Evolutionary conservation across 1,139 yeast genomes (phyloP).

Genomic region (Lodderomyces elongisporus): DNA sequence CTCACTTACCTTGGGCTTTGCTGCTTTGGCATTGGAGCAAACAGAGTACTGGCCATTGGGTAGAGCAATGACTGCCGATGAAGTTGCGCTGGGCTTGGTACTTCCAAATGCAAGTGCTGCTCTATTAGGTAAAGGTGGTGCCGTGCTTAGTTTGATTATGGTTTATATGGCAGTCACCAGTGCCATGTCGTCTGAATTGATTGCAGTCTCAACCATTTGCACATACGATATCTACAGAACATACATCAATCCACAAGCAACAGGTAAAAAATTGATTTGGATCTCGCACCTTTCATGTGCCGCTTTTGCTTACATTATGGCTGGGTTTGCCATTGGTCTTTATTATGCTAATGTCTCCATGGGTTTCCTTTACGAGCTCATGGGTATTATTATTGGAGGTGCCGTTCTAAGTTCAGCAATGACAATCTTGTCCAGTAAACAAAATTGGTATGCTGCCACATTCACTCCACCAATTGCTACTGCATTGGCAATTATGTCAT

Average conservation of each 20-base stretch:
- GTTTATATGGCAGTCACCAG: constrained; percentile 81
- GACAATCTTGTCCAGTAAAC: constrained; percentile 64
- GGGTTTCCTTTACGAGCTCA: constrained; percentile 81
- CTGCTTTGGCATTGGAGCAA: constrained; percentile 66
- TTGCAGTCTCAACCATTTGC: constrained; percentile 79
- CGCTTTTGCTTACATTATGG: constrained; percentile 64
- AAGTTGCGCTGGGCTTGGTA: constrained; percentile 75
- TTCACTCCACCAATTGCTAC: constrained; percentile 62
- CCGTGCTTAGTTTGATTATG: constrained; percentile 69
- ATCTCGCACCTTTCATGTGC: constrained; percentile 66
- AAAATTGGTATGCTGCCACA: constrained; percentile 57
- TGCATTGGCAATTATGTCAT: constrained; percentile 55
- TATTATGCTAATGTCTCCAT: constrained; percentile 77
- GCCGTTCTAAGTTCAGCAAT: constrained; percentile 77
- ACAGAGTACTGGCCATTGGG: constrained; percentile 77
- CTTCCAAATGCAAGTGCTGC: constrained; percentile 86
- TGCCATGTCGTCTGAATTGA: constrained; percentile 82
- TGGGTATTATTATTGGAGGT: constrained; percentile 84
- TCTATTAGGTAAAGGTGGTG: constrained; percentile 81
- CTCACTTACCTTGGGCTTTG: constrained; percentile 81
- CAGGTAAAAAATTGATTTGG: constrained; percentile 63
- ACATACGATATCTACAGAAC: constrained; percentile 82
- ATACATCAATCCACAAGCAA: constrained; percentile 72
- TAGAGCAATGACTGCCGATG: constrained; percentile 53
- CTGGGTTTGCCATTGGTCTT: constrained; percentile 77